phyloP scores from a whole-genome alignment of 1,139 yeast genomes.

The Magnusiomyces paraingens region DNA sequence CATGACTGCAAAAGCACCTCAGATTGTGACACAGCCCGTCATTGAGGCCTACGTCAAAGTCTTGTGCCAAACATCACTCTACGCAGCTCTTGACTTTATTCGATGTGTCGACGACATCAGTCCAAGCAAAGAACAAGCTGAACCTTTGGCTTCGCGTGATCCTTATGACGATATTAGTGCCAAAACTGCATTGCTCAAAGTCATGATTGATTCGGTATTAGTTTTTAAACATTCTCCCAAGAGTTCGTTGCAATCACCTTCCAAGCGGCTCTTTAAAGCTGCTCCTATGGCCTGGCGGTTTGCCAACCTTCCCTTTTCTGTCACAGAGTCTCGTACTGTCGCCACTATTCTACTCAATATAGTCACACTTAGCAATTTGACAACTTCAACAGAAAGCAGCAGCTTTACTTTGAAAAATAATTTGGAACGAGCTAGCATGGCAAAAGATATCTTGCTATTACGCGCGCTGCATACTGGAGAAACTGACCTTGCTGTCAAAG shows the following conservation, averaged over 20 bases:
- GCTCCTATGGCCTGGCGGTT: constrained; percentile 19
- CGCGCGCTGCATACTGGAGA: constrained; percentile 23
- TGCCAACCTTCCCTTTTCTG: constrained; percentile 22
- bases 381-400: too few species aligned
- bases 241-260: not conserved
- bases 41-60: constrained; percentile 20
- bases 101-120: constrained; percentile 21
- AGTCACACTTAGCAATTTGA: constrained; percentile 9
- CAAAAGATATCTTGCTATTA: constrained; percentile 24
- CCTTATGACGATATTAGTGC: constrained; percentile 14
- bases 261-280: constrained; percentile 4
- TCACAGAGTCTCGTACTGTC: constrained; percentile 18
- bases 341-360: constrained; percentile 18
- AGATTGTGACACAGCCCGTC: constrained; percentile 16
- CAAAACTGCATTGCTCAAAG: constrained; percentile 4
- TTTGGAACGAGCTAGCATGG: constrained; percentile 16
- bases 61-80: constrained; percentile 20
- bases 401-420: not conserved
- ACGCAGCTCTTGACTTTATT: constrained; percentile 21
- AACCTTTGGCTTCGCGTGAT: not conserved
- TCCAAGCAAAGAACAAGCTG: too few species aligned
- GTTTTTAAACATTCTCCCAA: not conserved
- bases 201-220: constrained; percentile 1
- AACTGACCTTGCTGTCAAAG: constrained; percentile 16
- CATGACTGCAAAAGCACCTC: constrained; percentile 20